These are phyloP conservation scores for Phytophthora syringae DNA, from an alignment of 352 stramenopile genomes.

Conservation along the genomic window DNA sequence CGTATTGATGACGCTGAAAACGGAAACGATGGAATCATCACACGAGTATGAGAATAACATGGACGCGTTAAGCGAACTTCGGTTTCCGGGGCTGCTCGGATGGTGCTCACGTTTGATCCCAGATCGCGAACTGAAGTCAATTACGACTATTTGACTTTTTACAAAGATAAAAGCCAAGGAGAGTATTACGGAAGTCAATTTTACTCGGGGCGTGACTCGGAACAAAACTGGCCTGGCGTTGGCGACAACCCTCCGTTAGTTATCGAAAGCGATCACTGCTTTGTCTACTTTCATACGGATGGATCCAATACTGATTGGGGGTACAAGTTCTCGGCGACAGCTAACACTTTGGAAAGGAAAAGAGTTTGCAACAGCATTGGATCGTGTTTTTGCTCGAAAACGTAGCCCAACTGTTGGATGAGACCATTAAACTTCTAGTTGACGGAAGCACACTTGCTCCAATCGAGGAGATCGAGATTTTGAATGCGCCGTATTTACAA, in stretches of 20 bases:
- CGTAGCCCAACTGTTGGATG: constrained; percentile 55
- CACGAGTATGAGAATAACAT: constrained; percentile 88
- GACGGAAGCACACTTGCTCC: constrained; percentile 54
- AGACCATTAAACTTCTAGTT: constrained; percentile 58
- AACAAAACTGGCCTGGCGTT: constrained; percentile 86
- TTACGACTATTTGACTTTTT: constrained; percentile 92
- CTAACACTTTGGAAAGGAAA: constrained; percentile 72
- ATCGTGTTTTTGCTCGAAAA: constrained; percentile 58
- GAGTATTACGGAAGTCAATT: constrained; percentile 71
- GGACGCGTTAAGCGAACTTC: constrained; percentile 70
- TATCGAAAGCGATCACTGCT: constrained; percentile 83
- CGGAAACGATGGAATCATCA: constrained; percentile 74
- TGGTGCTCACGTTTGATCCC: constrained; percentile 87
- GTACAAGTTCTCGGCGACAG: constrained; percentile 76
- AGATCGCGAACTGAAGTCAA: constrained; percentile 81
- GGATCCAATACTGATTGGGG: constrained; percentile 87
- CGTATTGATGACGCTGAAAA: constrained; percentile 52
- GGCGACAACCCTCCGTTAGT: constrained; percentile 64
- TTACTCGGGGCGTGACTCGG: constrained; percentile 78
- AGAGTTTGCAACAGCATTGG: constrained; percentile 68
- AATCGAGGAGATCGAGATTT: constrained; percentile 53
- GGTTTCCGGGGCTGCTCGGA: constrained; percentile 75
- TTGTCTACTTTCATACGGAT: constrained; percentile 87
- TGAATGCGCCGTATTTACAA: constrained; percentile 61
- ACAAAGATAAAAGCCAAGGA: constrained; percentile 62